Conservation (phyloP, 805 yeast species). For the Yamadazyma insecticola region DNA sequence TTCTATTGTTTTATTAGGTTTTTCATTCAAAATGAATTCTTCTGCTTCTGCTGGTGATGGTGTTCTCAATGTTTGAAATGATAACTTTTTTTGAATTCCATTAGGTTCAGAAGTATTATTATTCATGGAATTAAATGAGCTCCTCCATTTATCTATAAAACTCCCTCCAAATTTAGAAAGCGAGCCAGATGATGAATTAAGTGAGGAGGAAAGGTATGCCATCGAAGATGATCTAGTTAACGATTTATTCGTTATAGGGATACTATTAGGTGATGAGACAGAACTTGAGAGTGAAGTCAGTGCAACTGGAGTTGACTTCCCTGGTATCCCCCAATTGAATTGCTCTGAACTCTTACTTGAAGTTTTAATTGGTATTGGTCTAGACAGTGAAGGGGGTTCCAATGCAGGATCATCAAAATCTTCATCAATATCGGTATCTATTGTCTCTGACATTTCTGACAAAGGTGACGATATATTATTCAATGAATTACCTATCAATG, state of each 20-base stretch:
- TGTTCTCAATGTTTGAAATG: constrained; percentile 27
- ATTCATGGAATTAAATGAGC: constrained; percentile 21
- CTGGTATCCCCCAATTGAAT: constrained; percentile 43
- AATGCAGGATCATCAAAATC: background rate
- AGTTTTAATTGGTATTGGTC: constrained; percentile 14
- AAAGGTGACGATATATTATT: no score
- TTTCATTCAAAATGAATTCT: constrained; percentile 19
- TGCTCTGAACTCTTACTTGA: constrained; percentile 19
- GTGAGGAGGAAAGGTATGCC: constrained; percentile 39
- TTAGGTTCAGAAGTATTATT: constrained; percentile 1
- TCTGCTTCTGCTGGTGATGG: constrained; percentile 36
- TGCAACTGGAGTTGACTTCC: constrained; percentile 27
- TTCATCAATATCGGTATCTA: background rate
- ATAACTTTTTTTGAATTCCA: constrained; percentile 12
- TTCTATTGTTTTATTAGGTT: constrained; percentile 2
- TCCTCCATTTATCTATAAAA: constrained; percentile 43
- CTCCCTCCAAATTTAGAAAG: constrained; percentile 38
- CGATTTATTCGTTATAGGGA: constrained; percentile 19
- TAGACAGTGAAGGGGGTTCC: background rate
- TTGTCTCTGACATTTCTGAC: no score
- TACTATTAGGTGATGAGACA: constrained; percentile 7
- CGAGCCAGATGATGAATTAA: constrained; percentile 37
- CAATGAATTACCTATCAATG: no score
- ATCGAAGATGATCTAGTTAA: constrained; percentile 34
- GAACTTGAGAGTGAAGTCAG: constrained; percentile 6